These are phyloP conservation scores for Pelargonium myrrhifolium DNA, from an alignment of 441 rosid genomes.

Conservation along the genomic window DNA sequence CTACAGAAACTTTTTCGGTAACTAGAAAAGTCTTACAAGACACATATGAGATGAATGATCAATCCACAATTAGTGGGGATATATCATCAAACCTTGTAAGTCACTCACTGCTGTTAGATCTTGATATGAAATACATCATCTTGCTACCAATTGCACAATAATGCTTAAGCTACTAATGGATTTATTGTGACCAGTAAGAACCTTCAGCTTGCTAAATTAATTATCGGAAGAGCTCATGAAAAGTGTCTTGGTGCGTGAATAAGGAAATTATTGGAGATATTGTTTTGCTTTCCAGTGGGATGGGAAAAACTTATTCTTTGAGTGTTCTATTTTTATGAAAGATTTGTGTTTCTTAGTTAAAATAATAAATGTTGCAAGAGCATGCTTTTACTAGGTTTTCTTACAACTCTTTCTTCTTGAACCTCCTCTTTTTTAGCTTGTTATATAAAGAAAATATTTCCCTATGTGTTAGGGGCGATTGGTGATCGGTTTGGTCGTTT, in stretches of 20 bases:
- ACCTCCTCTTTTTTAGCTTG: no score
- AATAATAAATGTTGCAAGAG: no score
- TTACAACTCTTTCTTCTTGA: no score
- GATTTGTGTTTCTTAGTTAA: no score
- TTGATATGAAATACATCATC: neutral
- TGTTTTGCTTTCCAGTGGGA: no score
- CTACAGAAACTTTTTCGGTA: constrained; percentile 15
- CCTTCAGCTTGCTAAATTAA: neutral
- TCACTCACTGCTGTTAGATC: neutral
- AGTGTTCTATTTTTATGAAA: no score
- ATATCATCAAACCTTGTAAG: constrained; percentile 17
- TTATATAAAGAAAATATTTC: no score
- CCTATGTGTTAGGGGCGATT: no score
- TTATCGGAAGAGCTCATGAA: neutral
- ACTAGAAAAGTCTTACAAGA: constrained; percentile 14
- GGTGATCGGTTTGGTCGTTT: no score
- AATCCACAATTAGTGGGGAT: constrained; percentile 17
- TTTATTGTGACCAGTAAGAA: neutral
- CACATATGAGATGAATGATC: constrained; percentile 8
- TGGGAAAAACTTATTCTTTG: no score
- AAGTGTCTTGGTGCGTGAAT: neutral
- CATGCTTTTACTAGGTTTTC: no score
- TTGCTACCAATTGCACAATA: neutral
- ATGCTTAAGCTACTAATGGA: neutral
- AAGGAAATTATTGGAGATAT: neutral